phyloP scores from a whole-genome alignment of 2,329 filamentous ascomycete genomes.

The Aspergillus caelatus region DNA sequence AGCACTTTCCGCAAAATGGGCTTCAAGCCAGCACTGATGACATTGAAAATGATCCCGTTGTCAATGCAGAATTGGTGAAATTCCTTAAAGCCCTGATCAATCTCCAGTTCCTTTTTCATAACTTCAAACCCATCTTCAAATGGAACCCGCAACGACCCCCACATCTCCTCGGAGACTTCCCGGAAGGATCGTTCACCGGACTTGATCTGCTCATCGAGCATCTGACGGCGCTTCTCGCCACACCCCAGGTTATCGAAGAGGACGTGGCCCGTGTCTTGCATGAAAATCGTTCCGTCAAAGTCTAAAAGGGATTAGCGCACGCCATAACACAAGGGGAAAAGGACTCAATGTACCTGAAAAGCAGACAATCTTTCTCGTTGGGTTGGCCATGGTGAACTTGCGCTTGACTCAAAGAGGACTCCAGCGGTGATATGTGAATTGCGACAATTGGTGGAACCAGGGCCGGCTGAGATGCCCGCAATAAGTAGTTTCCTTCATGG shows the following conservation, averaged over 20 bases:
- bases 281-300: constrained; percentile 73
- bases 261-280: constrained; percentile 71
- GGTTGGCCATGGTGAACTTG: constrained; percentile 12
- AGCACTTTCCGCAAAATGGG: constrained; percentile 64
- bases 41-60: constrained; percentile 68
- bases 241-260: constrained; percentile 69
- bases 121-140: constrained; percentile 70
- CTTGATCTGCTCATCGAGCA: constrained; percentile 67
- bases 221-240: constrained; percentile 57
- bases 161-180: constrained; percentile 73
- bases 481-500: not conserved
- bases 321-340: not conserved
- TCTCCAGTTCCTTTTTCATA: constrained; percentile 63
- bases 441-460: not conserved
- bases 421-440: not conserved
- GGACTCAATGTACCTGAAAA: constrained; percentile 43
- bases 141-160: constrained; percentile 66
- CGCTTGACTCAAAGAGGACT: not conserved
- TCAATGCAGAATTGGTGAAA: constrained; percentile 68
- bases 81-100: constrained; percentile 64
- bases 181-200: constrained; percentile 67
- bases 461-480: not conserved
- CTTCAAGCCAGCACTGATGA: constrained; percentile 70
- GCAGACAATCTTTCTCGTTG: constrained; percentile 49
- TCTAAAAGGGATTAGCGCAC: constrained; percentile 46